Conservation (phyloP, 106 monocot genomes). For the Gastrodia elata region DNA sequence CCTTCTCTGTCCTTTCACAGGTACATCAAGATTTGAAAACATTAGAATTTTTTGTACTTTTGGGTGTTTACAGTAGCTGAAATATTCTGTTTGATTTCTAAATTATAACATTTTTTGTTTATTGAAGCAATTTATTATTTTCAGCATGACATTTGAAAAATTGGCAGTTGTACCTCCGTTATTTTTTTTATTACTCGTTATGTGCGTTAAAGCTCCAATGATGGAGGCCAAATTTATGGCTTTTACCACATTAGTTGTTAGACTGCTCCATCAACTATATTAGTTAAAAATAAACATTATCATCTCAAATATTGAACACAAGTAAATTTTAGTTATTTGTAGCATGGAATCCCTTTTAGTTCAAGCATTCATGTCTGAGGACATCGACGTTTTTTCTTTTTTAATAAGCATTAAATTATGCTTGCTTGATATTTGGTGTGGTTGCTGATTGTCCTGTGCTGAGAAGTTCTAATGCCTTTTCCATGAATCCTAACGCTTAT, state of each 20-base stretch:
- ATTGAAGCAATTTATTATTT: neutral
- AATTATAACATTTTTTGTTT: neutral
- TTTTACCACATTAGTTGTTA: neutral
- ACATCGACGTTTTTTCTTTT: neutral
- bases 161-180: neutral
- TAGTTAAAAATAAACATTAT: neutral
- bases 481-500: neutral
- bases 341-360: neutral
- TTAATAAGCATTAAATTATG: neutral
- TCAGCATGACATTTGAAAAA: neutral
- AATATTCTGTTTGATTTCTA: neutral
- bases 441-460: neutral
- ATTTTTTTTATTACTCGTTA: neutral
- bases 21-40: conserved; percentile 12
- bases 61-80: neutral
- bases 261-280: neutral
- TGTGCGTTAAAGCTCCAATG: neutral
- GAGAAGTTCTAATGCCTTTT: neutral
- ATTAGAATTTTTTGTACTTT: conserved; percentile 5
- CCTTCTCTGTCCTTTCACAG: conserved; percentile 13
- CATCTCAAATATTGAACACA: neutral
- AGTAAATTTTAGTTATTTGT: neutral
- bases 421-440: neutral
- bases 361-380: neutral
- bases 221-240: neutral